Percentiles rank a stretch among this genome's conserved stretches.
These are phyloP conservation scores for Colletotrichum lentis DNA, from an alignment of 2,329 filamentous ascomycete genomes.

Conservation along the genomic window DNA sequence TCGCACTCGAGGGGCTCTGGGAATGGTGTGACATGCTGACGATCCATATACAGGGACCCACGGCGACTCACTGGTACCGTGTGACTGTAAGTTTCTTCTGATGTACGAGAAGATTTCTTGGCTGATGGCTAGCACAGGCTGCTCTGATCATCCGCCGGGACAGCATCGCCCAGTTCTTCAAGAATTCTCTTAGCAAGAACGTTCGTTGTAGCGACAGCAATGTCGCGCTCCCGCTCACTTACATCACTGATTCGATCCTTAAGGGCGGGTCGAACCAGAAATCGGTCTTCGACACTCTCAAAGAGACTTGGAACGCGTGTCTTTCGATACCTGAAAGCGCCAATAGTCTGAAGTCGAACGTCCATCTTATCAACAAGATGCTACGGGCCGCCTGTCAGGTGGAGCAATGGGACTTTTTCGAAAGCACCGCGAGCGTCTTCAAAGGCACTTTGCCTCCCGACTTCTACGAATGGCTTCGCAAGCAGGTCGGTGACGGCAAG, in stretches of 20 bases:
- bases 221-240: not conserved
- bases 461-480: not conserved
- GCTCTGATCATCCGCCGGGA: conserved; percentile 10
- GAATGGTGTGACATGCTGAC: not conserved
- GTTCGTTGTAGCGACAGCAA: not conserved
- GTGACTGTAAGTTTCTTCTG: not conserved
- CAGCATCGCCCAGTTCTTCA: not conserved
- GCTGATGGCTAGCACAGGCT: not conserved
- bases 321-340: too few relatives aligned
- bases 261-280: not conserved
- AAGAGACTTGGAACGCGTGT: conserved; percentile 1
- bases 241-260: not conserved
- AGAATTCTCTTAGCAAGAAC: not conserved
- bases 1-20: not conserved
- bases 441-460: not conserved
- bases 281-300: not conserved
- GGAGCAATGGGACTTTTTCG: conserved; percentile 11
- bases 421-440: not conserved
- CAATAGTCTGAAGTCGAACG: not conserved
- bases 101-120: not conserved
- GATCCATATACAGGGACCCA: conserved; percentile 31
- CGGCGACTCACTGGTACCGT: conserved; percentile 42
- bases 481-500: conserved; percentile 3
- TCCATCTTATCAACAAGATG: not conserved
- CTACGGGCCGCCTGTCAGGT: conserved; percentile 1